phyloP scores from a whole-genome alignment of 441 rosid species.

The Dalechampia spathulata region DNA sequence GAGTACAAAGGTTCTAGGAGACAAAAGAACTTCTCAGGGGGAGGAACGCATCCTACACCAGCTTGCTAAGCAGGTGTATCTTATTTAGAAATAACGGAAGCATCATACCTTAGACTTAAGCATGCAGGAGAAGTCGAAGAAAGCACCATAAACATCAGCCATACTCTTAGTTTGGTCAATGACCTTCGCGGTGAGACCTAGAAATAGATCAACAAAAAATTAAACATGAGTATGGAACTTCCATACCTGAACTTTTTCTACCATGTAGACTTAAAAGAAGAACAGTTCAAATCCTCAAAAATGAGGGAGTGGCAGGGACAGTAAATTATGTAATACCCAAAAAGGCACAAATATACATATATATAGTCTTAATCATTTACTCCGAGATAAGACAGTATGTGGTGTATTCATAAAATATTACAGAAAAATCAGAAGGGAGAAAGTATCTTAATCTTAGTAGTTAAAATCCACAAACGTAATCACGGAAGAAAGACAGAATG shows the following conservation, averaged over 20 bases:
- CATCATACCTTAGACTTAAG: conserved; percentile 62
- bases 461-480: not conserved
- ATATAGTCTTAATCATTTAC: not conserved
- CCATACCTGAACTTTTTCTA: not conserved
- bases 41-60: not conserved
- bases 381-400: not conserved
- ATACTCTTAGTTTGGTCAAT: conserved; percentile 71
- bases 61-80: conserved; percentile 2
- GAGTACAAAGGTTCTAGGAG: not conserved
- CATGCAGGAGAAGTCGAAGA: conserved; percentile 74
- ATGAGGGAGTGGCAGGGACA: not conserved
- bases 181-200: conserved; percentile 94
- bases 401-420: not conserved
- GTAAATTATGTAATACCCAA: not conserved
- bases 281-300: not conserved
- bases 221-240: conserved; percentile 1
- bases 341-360: not conserved
- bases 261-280: not conserved
- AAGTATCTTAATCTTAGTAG: not conserved
- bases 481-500: not conserved
- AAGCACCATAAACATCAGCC: conserved; percentile 90
- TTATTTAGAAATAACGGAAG: not conserved
- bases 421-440: not conserved
- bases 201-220: conserved; percentile 5
- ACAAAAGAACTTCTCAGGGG: no score